These are phyloP conservation scores for Ophiostoma tasmaniense DNA, from an alignment of 2,329 filamentous ascomycete species.

Conservation along the genomic window DNA sequence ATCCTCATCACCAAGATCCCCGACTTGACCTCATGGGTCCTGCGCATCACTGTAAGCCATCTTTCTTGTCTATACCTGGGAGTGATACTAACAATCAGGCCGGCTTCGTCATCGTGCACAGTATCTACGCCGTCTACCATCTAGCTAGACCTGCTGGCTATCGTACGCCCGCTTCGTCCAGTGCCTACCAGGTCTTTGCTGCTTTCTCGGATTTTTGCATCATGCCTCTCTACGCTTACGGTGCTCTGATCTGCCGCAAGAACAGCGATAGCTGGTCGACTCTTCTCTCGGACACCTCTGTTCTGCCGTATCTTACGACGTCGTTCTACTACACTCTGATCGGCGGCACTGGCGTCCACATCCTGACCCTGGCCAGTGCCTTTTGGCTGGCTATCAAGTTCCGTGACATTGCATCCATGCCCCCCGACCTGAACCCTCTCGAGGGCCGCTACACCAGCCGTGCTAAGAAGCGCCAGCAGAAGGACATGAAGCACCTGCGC, in stretches of 20 bases:
- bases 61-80: too few species aligned
- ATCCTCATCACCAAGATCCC: slow-evolving; percentile 66
- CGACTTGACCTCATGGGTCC: slow-evolving; percentile 60
- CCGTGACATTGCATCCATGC: slow-evolving; percentile 69
- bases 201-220: slow-evolving; percentile 57
- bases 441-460: slow-evolving; percentile 72
- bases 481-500: slow-evolving; percentile 53
- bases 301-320: slow-evolving; percentile 53
- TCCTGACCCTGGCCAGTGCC: slow-evolving; percentile 61
- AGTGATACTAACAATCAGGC: slow-evolving; percentile 47
- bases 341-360: slow-evolving; percentile 57
- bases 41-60: slow-evolving; percentile 62
- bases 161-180: slow-evolving; percentile 69
- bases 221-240: slow-evolving; percentile 49
- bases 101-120: slow-evolving; percentile 63
- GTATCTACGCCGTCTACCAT: slow-evolving; percentile 73
- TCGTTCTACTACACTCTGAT: slow-evolving; percentile 62
- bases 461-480: slow-evolving; percentile 10
- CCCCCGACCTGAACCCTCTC: slow-evolving; percentile 91
- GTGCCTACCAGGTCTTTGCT: slow-evolving; percentile 84
- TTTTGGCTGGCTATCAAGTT: slow-evolving; percentile 71
- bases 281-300: slow-evolving; percentile 48
- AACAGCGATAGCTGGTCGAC: slow-evolving; percentile 54
- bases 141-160: slow-evolving; percentile 60
- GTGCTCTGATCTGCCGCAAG: slow-evolving; percentile 38